Base-by-base conservation (phyloP, 306 rosid genomes). In the Senna tora region DNA sequence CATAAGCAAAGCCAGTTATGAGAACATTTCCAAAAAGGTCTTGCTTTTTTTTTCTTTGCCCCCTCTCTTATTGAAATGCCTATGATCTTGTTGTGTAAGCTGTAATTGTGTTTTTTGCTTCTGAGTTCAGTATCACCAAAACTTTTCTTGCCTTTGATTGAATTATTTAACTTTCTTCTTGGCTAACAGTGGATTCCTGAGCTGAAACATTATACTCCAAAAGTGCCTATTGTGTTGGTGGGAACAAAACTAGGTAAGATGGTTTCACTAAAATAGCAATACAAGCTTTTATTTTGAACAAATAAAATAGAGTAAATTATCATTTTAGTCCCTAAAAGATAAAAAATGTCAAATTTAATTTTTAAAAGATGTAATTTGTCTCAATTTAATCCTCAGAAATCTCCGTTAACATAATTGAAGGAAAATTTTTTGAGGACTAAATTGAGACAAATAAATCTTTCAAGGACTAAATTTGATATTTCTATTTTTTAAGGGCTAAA, bases 1-100 rank as follows among this genome's bases (percentile, higher is more conserved):
- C 30, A 84, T 88, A 61, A 90, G 97, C 80, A 93, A 85, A 88
- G 96, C 97, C 41, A 90, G 97, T 77, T 93, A 88, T 72, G 98
- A 93, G 77, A 93, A 93, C 74, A 87, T 90, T 71, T 79, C 96
- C 52, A 93, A 93, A 80, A 93, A 93, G 98, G 97, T 93, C 51
- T 16, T 7, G 3, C 15, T 30, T 2, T 19, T 19, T 51, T 0
- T 3, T 7, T 6, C n/a, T n/a, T n/a, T n/a, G n/a, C n/a, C n/a
- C n/a, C n/a, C n/a, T n/a, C n/a, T 2, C 15, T 9, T 25, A 5
- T 47, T 28, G 3, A 57, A 34, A 28, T 67, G 0, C 58, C 20
- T 38, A 7, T 2, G 2, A 12, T 21, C 34, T 36, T 67, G 4
- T 6, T 67, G 15, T 73, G 47, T 45, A 1, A 25, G 52, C 12